Percentiles rank a stretch among this genome's conserved stretches.
Evolutionary conservation across 192 early-diverging fungal species (phyloP).

Genomic region (Diversispora eburnea): DNA sequence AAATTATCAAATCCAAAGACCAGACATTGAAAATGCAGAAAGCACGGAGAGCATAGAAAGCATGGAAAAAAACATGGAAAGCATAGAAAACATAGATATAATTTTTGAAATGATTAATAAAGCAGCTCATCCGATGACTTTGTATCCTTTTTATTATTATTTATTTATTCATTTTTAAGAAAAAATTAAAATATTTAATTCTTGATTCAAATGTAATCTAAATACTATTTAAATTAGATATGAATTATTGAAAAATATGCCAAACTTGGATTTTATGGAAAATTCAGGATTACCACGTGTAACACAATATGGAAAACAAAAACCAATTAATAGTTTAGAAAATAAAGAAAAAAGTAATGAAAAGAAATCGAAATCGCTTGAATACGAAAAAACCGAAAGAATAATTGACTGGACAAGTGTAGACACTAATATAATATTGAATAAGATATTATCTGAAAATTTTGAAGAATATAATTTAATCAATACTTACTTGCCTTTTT

Average conservation of each 20-base stretch:
- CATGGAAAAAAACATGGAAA: too few relatives aligned
- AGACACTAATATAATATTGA: background rate
- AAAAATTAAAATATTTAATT: background rate
- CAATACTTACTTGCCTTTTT: background rate
- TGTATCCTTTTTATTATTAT: too few relatives aligned
- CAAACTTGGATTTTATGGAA: too few relatives aligned
- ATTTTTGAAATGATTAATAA: too few relatives aligned
- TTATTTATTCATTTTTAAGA: background rate
- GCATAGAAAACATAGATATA: too few relatives aligned
- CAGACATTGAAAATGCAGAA: too few relatives aligned
- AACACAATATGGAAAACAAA: background rate
- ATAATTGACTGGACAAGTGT: conserved; percentile 2
- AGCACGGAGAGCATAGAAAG: too few relatives aligned
- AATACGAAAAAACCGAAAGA: background rate
- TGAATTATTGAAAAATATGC: conserved; percentile 16
- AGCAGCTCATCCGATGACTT: too few relatives aligned
- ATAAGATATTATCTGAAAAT: background rate
- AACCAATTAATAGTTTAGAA: background rate
- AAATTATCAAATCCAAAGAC: too few relatives aligned
- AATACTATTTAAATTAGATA: background rate
- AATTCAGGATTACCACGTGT: too few relatives aligned
- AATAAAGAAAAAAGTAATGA: background rate
- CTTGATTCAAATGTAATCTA: background rate
- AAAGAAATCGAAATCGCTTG: background rate
- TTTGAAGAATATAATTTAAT: background rate